Conservation (phyloP, 345 rosid genomes). For the Citrus inodora region DNA sequence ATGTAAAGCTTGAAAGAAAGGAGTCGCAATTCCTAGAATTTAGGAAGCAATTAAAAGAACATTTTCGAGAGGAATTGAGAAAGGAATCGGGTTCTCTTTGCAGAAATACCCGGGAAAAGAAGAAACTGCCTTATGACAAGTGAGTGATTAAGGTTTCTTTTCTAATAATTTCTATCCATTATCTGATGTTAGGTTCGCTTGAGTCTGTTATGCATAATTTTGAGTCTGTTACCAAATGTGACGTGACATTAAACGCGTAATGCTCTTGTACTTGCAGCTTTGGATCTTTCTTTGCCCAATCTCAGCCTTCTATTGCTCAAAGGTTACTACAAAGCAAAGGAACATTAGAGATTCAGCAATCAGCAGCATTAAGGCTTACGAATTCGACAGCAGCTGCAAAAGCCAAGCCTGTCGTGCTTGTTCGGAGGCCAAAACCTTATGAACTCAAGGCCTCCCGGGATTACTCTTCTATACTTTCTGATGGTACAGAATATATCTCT, state of each 20-base stretch:
- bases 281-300: neutral
- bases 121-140: neutral
- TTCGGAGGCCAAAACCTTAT: neutral
- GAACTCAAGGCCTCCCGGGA: neutral
- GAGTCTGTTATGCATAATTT: no score
- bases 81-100: neutral
- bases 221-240: neutral
- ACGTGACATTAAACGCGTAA: neutral
- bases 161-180: neutral
- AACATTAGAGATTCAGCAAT: neutral
- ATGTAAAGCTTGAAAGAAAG: neutral
- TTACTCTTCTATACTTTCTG: slow-evolving; percentile 7
- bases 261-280: neutral
- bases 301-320: neutral
- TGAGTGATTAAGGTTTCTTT: neutral
- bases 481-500: neutral
- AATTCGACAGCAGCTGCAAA: neutral
- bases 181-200: neutral
- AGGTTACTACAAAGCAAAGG: neutral
- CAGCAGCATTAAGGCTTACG: neutral
- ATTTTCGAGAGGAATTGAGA: neutral
- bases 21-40: neutral
- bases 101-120: neutral
- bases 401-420: neutral
- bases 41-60: neutral